These are phyloP conservation scores for Beta macrorhiza DNA, from an alignment of 179 eudicot genomes.

Conservation along the genomic window DNA sequence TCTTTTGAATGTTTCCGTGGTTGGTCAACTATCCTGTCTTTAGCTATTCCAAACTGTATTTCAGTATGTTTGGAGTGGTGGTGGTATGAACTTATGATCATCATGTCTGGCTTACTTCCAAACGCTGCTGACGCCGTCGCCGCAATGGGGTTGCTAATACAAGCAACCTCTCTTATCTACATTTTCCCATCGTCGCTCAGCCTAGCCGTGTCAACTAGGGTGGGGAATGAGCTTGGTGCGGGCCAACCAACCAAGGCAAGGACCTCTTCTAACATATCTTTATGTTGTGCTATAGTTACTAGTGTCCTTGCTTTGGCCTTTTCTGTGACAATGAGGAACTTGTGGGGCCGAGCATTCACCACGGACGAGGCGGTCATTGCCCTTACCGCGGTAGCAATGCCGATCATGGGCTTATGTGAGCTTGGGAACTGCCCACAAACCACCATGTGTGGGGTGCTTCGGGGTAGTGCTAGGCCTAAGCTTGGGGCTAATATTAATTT, in stretches of 20 bases:
- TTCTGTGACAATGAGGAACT: constrained; percentile 34
- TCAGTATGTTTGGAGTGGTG: constrained; percentile 85
- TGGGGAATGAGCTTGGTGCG: constrained; percentile 64
- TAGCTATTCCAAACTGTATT: constrained; percentile 60
- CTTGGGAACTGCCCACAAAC: constrained; percentile 68
- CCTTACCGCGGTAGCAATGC: constrained; percentile 46
- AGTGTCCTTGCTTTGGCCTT: constrained; percentile 45
- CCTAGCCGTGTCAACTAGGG: constrained; percentile 54
- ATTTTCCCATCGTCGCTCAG: constrained; percentile 60
- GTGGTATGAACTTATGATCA: constrained; percentile 77
- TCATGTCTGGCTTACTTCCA: constrained; percentile 47
- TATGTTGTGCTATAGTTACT: constrained; percentile 36
- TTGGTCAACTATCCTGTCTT: constrained; percentile 39
- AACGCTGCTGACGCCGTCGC: constrained; percentile 51
- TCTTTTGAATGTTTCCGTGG: constrained; percentile 35
- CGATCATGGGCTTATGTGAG: constrained; percentile 53
- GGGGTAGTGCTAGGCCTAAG: constrained; percentile 57
- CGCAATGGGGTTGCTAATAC: constrained; percentile 68
- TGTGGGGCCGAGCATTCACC: constrained; percentile 51
- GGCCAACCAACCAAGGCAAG: constrained; percentile 41
- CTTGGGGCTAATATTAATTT: constrained; percentile 54
- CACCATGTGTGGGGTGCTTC: constrained; percentile 52
- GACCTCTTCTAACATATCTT: constrained; percentile 29
- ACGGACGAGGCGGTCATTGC: constrained; percentile 37
- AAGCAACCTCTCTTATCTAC: constrained; percentile 60